phyloP scores from a whole-genome alignment of 371 early-diverging fungal genomes.

The Mucor indicus region DNA sequence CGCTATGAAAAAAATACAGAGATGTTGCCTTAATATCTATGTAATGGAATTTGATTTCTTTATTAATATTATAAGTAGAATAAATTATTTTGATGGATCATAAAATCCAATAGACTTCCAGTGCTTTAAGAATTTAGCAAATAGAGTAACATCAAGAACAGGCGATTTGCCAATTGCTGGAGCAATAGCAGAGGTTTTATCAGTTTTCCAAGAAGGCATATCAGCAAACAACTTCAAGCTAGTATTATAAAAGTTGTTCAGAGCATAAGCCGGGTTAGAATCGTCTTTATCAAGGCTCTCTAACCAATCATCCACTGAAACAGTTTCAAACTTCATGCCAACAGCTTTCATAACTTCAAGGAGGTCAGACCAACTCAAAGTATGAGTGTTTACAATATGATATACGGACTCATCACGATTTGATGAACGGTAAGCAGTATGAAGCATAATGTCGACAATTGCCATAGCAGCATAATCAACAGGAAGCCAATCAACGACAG shows the following conservation, averaged over 20 bases:
- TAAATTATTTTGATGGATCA: too few species aligned
- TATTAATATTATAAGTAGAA: too few species aligned
- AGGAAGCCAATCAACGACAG: constrained; percentile 34
- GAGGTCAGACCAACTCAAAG: constrained; percentile 20
- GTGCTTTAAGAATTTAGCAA: not conserved
- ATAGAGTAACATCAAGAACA: not conserved
- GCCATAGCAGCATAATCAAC: constrained; percentile 28
- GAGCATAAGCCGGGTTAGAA: too few species aligned
- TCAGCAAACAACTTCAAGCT: too few species aligned
- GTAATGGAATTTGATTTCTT: too few species aligned
- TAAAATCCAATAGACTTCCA: not conserved
- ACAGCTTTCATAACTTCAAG: constrained; percentile 18
- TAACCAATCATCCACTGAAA: too few species aligned
- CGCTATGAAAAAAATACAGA: not conserved
- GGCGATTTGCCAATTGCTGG: not conserved
- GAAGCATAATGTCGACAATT: constrained; percentile 33
- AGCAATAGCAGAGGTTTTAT: not conserved
- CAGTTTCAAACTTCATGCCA: constrained; percentile 31
- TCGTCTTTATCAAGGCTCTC: too few species aligned
- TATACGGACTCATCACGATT: constrained; percentile 5
- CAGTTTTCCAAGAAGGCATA: constrained; percentile 1
- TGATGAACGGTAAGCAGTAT: constrained; percentile 5
- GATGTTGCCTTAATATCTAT: too few species aligned
- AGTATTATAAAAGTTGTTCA: too few species aligned
- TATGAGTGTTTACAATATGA: constrained; percentile 35